Percentiles rank a stretch among this genome's conserved stretches.
Conservation (phyloP, 139 green algal genomes). For the Deuterostichococcus epilithicus region DNA sequence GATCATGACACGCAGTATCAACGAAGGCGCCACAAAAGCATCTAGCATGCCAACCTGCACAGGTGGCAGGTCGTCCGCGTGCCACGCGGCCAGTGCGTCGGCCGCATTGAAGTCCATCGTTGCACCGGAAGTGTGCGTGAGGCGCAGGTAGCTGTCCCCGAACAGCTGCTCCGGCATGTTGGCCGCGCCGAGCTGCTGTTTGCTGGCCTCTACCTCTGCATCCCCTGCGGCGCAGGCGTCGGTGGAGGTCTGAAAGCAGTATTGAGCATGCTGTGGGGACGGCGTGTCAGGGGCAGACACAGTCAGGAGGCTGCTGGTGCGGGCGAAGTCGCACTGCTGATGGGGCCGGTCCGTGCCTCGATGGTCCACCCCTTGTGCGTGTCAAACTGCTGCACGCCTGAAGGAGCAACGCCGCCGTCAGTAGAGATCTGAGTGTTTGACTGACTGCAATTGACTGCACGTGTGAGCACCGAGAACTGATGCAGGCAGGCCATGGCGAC, state of each 20-base stretch:
- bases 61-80: constrained; percentile 42
- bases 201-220: constrained; percentile 10
- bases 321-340: constrained; percentile 22
- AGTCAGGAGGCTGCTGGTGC: not conserved
- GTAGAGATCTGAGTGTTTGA: too few relatives aligned
- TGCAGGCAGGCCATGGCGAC: too few relatives aligned
- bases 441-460: too few relatives aligned
- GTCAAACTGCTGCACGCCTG: not conserved
- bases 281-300: not conserved
- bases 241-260: not conserved
- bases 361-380: constrained; percentile 25
- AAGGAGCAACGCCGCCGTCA: not conserved
- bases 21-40: constrained; percentile 53
- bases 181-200: constrained; percentile 16
- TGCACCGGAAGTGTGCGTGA: constrained; percentile 61
- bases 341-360: constrained; percentile 15
- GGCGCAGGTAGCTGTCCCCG: constrained; percentile 42
- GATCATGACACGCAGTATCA: constrained; percentile 57
- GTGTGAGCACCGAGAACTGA: too few relatives aligned
- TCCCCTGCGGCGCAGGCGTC: constrained; percentile 10
- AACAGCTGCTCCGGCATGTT: constrained; percentile 84
- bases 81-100: constrained; percentile 71
- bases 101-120: constrained; percentile 61
- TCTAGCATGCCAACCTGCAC: constrained; percentile 56
- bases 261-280: not conserved